phyloP scores from a whole-genome alignment of 768 basidiomycete species.

The Artomyces pyxidatus region DNA sequence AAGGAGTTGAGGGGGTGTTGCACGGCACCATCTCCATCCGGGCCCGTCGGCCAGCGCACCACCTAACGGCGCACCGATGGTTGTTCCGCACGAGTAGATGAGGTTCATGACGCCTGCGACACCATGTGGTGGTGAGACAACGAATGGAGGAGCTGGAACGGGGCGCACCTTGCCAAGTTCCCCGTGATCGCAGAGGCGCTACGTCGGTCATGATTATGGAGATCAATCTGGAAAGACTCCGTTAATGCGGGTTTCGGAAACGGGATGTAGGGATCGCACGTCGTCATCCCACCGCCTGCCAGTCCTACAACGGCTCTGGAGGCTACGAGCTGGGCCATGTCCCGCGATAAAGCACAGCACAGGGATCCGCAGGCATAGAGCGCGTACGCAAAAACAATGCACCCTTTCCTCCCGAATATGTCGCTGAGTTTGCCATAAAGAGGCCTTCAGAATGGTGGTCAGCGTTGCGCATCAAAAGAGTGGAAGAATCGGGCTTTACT shows the following conservation, averaged over 20 bases:
- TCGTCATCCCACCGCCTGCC: slow-evolving; percentile 15
- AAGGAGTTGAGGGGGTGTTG: background rate
- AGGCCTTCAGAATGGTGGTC: slow-evolving; percentile 10
- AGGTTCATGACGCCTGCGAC: background rate
- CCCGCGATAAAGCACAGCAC: slow-evolving; percentile 11
- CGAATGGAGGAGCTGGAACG: background rate
- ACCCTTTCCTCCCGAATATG: slow-evolving; percentile 16
- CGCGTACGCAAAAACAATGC: slow-evolving; percentile 14
- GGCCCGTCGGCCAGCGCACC: background rate
- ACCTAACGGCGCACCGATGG: background rate
- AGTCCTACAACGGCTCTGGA: slow-evolving; percentile 13
- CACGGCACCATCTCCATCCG: background rate
- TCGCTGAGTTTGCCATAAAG: slow-evolving; percentile 18
- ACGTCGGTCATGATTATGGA: slow-evolving; percentile 3
- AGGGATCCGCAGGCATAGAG: slow-evolving; percentile 12
- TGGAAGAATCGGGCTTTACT: background rate
- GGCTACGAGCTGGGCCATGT: slow-evolving; percentile 11
- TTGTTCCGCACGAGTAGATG: background rate
- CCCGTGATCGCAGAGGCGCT: background rate
- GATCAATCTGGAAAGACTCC: background rate
- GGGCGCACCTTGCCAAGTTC: background rate
- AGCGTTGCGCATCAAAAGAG: background rate
- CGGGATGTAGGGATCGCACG: slow-evolving; percentile 6
- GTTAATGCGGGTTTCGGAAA: background rate
- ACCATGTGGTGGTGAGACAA: background rate